phyloP scores from a whole-genome alignment of 306 rosid species.

The Styphnolobium japonicum region DNA sequence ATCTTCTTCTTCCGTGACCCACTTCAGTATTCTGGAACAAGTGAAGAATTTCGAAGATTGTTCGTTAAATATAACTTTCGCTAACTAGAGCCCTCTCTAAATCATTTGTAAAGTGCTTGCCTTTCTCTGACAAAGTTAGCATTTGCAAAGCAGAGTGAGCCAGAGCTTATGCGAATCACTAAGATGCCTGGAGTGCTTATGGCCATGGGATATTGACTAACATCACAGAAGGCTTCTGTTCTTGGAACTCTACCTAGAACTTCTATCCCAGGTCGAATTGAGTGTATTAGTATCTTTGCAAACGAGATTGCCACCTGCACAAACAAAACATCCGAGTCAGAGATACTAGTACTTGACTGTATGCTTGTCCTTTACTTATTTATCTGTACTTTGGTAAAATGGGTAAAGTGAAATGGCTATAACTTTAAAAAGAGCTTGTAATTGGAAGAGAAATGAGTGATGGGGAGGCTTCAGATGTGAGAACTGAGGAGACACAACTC shows the following conservation, averaged over 20 bases:
- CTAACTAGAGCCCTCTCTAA: neutral
- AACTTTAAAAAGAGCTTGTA: neutral
- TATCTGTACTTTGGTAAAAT: neutral
- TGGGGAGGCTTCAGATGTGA: neutral
- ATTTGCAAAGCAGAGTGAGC: slow-evolving; percentile 84
- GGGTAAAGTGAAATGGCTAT: neutral
- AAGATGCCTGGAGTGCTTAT: slow-evolving; percentile 55
- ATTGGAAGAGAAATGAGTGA: neutral
- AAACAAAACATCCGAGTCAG: neutral
- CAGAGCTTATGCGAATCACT: slow-evolving; percentile 65
- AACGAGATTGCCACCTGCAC: slow-evolving; percentile 77
- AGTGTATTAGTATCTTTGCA: slow-evolving; percentile 65
- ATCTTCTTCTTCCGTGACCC: slow-evolving; percentile 50
- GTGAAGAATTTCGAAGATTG: neutral
- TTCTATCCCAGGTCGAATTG: slow-evolving; percentile 76
- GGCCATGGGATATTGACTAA: slow-evolving; percentile 80
- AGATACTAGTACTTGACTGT: neutral
- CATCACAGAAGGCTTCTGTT: slow-evolving; percentile 66
- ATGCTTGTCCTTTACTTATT: neutral
- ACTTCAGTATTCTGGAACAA: slow-evolving; percentile 53
- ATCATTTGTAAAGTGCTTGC: slow-evolving; percentile 21
- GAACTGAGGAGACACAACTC: neutral
- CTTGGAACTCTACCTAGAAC: slow-evolving; percentile 70
- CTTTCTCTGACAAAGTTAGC: slow-evolving; percentile 79
- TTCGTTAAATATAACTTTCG: neutral